phyloP scores from a whole-genome alignment of 306 rosid species.

The Glycyrrhiza uralensis region DNA sequence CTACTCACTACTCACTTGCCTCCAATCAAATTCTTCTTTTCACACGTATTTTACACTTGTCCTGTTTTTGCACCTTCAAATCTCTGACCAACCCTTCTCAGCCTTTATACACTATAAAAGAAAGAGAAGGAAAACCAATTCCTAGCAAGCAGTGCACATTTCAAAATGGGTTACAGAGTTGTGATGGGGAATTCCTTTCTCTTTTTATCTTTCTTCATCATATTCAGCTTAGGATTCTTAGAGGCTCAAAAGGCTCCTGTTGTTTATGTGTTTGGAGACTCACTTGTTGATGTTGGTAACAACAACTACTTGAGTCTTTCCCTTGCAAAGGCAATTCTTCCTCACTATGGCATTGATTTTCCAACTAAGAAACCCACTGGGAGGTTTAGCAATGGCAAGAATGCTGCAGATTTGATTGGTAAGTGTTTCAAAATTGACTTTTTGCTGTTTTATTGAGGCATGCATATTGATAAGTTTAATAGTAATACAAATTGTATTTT shows the following conservation, averaged over 20 bases:
- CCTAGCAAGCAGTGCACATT: background rate
- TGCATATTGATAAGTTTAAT: background rate
- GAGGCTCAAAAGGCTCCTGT: slow-evolving; percentile 58
- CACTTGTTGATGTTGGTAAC: slow-evolving; percentile 81
- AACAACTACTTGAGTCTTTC: slow-evolving; percentile 58
- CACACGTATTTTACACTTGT: slow-evolving; percentile 30
- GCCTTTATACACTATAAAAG: background rate
- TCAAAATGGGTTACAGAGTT: background rate
- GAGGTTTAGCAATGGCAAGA: slow-evolving; percentile 73
- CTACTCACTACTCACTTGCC: slow-evolving; percentile 12
- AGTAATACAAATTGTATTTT: background rate
- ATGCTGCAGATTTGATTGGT: slow-evolving; percentile 74
- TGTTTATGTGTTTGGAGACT: slow-evolving; percentile 75
- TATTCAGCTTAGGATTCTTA: slow-evolving; percentile 17
- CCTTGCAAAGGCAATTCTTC: slow-evolving; percentile 49
- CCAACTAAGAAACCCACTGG: slow-evolving; percentile 57
- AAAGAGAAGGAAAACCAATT: background rate
- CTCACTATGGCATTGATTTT: slow-evolving; percentile 63
- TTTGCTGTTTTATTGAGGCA: background rate
- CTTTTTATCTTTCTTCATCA: slow-evolving; percentile 17
- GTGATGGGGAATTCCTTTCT: background rate
- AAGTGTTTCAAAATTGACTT: background rate
- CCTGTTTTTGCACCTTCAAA: slow-evolving; percentile 8
- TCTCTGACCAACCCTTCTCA: background rate
- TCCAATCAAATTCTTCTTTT: slow-evolving; percentile 3